A percentile compares a stretch with the other conserved stretches of the same genome.
phyloP scores from a whole-genome alignment of 1,139 yeast species.

The Pichia cactophila region DNA sequence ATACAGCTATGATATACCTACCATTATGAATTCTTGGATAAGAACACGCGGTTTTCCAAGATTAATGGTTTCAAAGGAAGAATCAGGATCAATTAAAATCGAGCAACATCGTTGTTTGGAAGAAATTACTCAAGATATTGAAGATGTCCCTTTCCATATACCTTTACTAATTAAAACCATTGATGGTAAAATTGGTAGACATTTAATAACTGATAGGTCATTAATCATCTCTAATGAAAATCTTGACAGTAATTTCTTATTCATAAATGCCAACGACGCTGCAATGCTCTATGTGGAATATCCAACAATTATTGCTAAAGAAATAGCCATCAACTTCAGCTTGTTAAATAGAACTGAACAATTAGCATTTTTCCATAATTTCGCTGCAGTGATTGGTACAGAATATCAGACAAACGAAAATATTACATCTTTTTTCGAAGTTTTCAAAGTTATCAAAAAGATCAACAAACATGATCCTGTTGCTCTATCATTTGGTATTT shows the following conservation, averaged over 20 bases:
- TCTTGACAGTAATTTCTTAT: constrained; percentile 24
- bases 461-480: constrained; percentile 19
- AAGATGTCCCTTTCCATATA: constrained; percentile 41
- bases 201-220: constrained; percentile 43
- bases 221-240: constrained; percentile 29
- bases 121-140: constrained; percentile 30
- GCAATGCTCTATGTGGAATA: constrained; percentile 30
- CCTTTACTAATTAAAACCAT: constrained; percentile 44
- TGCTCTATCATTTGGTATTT: constrained; percentile 27
- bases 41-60: constrained; percentile 54
- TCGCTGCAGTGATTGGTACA: constrained; percentile 30
- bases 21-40: constrained; percentile 52
- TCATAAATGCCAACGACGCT: constrained; percentile 39
- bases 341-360: constrained; percentile 29
- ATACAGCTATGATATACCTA: constrained; percentile 30
- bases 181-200: constrained; percentile 33
- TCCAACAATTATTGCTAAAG: constrained; percentile 14
- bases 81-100: constrained; percentile 26
- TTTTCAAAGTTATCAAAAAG: constrained; percentile 27
- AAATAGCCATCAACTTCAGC: constrained; percentile 20
- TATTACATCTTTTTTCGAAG: constrained; percentile 28
- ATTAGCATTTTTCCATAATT: constrained; percentile 33
- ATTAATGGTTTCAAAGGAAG: constrained; percentile 32
- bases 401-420: constrained; percentile 26
- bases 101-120: constrained; percentile 48